Percentiles rank a stretch among this genome's conserved stretches.
Conservation (phyloP, 116 monocot genomes). For the Posidonia oceanica region DNA sequence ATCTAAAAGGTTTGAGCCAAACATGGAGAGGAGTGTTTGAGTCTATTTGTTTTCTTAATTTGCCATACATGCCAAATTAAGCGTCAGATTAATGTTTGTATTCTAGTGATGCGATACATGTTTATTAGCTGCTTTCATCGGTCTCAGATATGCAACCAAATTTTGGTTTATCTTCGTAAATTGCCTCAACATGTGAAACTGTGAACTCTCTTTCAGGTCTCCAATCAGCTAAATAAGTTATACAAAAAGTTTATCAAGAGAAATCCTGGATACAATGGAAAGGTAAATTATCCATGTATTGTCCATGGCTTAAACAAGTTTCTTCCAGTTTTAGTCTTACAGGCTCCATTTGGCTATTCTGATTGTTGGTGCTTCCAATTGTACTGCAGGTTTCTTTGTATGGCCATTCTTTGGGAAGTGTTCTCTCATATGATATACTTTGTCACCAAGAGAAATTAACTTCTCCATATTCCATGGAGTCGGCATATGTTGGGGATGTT, state of each 20-base stretch:
- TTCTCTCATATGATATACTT: slow-evolving; percentile 95
- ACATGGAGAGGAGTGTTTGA: no score
- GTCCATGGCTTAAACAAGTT: not conserved
- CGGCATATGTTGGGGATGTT: slow-evolving; percentile 12
- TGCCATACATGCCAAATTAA: no score
- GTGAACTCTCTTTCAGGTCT: slow-evolving; percentile 40
- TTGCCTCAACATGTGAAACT: not conserved
- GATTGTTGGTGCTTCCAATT: not conserved
- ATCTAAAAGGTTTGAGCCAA: no score
- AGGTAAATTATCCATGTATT: slow-evolving; percentile 30
- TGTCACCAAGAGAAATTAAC: slow-evolving; percentile 67
- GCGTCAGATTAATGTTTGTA: no score
- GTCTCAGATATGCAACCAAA: not conserved
- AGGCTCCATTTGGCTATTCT: not conserved
- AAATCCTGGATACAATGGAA: slow-evolving; percentile 93
- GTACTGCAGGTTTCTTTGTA: slow-evolving; percentile 81
- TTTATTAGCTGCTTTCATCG: not conserved
- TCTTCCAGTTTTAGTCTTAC: not conserved
- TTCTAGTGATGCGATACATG: no score
- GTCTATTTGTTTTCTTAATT: no score
- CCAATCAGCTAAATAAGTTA: slow-evolving; percentile 79
- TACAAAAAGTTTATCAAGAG: slow-evolving; percentile 80
- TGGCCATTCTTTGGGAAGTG: slow-evolving; percentile 99
- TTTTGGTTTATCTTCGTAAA: not conserved
- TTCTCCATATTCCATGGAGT: slow-evolving; percentile 18